phyloP scores from a whole-genome alignment of 768 basidiomycete species.

The Hericium erinaceus region DNA sequence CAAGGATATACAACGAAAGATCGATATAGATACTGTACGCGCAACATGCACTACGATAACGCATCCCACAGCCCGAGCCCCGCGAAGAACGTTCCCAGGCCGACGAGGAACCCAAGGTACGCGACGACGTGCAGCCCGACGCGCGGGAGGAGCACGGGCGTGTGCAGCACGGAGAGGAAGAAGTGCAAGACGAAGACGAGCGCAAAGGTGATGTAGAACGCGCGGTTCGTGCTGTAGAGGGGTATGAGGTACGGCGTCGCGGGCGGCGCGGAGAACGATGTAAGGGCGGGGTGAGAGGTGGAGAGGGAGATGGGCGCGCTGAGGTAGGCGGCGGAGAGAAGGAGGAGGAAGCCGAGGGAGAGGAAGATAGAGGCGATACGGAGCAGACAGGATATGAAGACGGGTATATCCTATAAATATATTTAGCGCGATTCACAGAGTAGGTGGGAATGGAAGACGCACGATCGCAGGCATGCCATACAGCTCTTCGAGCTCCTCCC shows the following conservation, averaged over 20 bases:
- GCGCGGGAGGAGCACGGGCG: conserved; percentile 55
- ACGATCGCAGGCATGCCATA: conserved; percentile 78
- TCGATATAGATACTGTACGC: neutral
- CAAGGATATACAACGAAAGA: too few species aligned
- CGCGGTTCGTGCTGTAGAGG: conserved; percentile 13
- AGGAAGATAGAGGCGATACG: conserved; percentile 66
- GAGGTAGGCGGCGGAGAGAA: conserved; percentile 54
- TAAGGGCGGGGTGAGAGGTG: neutral
- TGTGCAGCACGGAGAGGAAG: conserved; percentile 53
- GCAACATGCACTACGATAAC: conserved; percentile 28
- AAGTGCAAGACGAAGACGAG: conserved; percentile 30
- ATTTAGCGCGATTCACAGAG: conserved; percentile 5
- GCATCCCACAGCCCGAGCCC: conserved; percentile 69
- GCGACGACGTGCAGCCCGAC: conserved; percentile 72
- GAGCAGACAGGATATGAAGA: conserved; percentile 70
- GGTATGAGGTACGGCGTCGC: conserved; percentile 6
- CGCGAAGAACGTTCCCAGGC: conserved; percentile 60
- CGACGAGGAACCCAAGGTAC: conserved; percentile 58
- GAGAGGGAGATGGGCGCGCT: conserved; percentile 37
- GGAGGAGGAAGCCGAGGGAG: conserved; percentile 55
- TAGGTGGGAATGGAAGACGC: conserved; percentile 22
- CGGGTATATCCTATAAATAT: conserved; percentile 55
- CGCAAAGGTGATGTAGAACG: conserved; percentile 23
- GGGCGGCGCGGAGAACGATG: neutral
- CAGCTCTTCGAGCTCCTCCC: conserved; percentile 71